phyloP scores from a whole-genome alignment of 768 basidiomycete genomes.

The Lactifluus rugatus region DNA sequence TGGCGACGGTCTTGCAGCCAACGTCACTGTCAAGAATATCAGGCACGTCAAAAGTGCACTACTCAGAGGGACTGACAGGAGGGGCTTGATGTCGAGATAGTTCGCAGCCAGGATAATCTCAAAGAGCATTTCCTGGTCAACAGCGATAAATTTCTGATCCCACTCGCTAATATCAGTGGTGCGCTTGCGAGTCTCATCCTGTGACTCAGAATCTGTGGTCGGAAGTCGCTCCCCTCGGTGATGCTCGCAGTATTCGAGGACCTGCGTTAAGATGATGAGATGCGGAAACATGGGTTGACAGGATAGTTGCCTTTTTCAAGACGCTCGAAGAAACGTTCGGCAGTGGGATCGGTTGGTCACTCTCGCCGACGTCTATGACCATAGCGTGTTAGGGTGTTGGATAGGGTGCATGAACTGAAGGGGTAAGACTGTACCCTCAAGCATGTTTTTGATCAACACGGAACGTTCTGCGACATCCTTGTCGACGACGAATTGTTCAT shows the following conservation, averaged over 20 bases:
- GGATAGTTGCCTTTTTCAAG: slow-evolving; percentile 66
- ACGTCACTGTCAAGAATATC: slow-evolving; percentile 55
- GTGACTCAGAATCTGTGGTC: slow-evolving; percentile 64
- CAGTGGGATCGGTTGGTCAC: slow-evolving; percentile 87
- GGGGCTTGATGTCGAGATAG: slow-evolving; percentile 98
- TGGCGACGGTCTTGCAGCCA: slow-evolving; percentile 97
- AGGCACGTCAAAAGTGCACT: neutral
- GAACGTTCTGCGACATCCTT: slow-evolving; percentile 92
- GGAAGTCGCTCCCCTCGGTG: slow-evolving; percentile 97
- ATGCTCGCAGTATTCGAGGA: slow-evolving; percentile 98
- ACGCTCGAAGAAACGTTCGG: slow-evolving; percentile 92
- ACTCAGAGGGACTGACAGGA: slow-evolving; percentile 48
- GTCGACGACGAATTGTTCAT: slow-evolving; percentile 88
- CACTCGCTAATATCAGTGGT: slow-evolving; percentile 99
- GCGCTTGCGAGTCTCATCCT: slow-evolving; percentile 93
- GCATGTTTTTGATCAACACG: slow-evolving; percentile 99
- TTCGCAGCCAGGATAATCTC: slow-evolving; percentile 99
- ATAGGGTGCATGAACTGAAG: slow-evolving; percentile 3
- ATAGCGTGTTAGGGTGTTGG: slow-evolving; percentile 8
- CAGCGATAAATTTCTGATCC: slow-evolving; percentile 98
- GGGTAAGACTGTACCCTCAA: slow-evolving; percentile 59
- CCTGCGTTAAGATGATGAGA: slow-evolving; percentile 36
- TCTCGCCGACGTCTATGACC: slow-evolving; percentile 78
- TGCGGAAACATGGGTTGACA: neutral
- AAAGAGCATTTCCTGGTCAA: slow-evolving; percentile 99